Base-by-base conservation (phyloP, 2,329 filamentous ascomycete species). In the Alternaria brassicae region DNA sequence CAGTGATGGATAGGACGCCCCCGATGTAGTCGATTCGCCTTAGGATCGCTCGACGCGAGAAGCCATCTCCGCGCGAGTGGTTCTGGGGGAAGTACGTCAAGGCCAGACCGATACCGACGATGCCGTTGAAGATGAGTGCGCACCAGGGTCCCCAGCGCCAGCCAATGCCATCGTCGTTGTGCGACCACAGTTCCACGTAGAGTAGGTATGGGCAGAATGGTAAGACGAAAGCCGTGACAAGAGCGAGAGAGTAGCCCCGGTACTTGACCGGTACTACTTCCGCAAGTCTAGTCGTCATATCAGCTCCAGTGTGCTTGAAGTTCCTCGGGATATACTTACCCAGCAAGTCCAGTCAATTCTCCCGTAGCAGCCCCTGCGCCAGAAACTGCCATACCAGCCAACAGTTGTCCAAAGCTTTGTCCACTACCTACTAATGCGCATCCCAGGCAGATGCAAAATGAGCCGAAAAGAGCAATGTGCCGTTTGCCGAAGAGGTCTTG, bases 61-160 rank as follows among this genome's bases (percentile, higher is more conserved):
- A 47, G 44, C 27, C 4, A 6, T 19, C 27, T 17, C 70, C 72
- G 41, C 71, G 71, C 5, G 70, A 69, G 28, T 76, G 72, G 12
- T 70, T 67, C 23, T 71, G 63, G 0, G 74, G 75, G 45, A 75
- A 74, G 57, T 77, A 77, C 6, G 71, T 73, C 47, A 72, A 62
- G 4, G 69, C 53, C 8, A 77, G 59, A 3, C 74, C 74, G 25
- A 77, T 40, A 2, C 65, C 70, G 13, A 73, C 69, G 28, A 74
- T 63, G 3, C 64, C 70, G 54, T 76, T 76, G 62, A 69, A 76
- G 27, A 74, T 76, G 7, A 76, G 48, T 3, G 72, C 62, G 17
- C 61, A 69, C 77, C 77, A 80, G 1, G 72, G 68, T 4, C 77
- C 73, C 72, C 74, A 77, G 27, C 74, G 65, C 74, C 74, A 77